phyloP scores from a whole-genome alignment of 805 yeast genomes.

The Teunomyces barrocoloradensis region DNA sequence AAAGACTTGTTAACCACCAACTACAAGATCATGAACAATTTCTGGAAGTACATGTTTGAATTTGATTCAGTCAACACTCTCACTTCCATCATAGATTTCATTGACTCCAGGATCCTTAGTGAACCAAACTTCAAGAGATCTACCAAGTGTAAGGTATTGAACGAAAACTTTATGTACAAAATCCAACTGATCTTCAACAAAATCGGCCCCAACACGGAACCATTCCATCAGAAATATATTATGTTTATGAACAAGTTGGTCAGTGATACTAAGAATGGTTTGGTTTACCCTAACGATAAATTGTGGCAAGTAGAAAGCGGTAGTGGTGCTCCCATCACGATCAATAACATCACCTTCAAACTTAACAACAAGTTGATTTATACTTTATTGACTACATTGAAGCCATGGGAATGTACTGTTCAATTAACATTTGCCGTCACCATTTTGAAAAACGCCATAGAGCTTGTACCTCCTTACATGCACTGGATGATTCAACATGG shows the following conservation, averaged over 20 bases:
- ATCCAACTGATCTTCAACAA: slow-evolving; percentile 48
- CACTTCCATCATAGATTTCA: slow-evolving; percentile 39
- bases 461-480: slow-evolving; percentile 70
- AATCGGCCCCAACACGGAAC: slow-evolving; percentile 15
- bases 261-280: slow-evolving; percentile 49
- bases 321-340: slow-evolving; percentile 42
- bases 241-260: slow-evolving; percentile 49
- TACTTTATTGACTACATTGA: slow-evolving; percentile 59
- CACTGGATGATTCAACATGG: slow-evolving; percentile 51
- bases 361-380: slow-evolving; percentile 68
- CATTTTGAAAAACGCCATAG: slow-evolving; percentile 57
- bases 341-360: slow-evolving; percentile 53
- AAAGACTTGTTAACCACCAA: slow-evolving; percentile 58
- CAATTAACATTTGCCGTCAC: slow-evolving; percentile 56
- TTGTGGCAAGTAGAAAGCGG: slow-evolving; percentile 37
- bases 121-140: slow-evolving; percentile 64
- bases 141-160: slow-evolving; percentile 71
- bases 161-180: slow-evolving; percentile 68
- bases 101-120: slow-evolving; percentile 50
- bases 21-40: slow-evolving; percentile 54
- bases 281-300: slow-evolving; percentile 45
- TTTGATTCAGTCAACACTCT: slow-evolving; percentile 49
- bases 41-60: slow-evolving; percentile 62
- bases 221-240: slow-evolving; percentile 37
- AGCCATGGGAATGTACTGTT: slow-evolving; percentile 74